phyloP scores from a whole-genome alignment of 352 stramenopile genomes.

The Pythium dissimile region DNA sequence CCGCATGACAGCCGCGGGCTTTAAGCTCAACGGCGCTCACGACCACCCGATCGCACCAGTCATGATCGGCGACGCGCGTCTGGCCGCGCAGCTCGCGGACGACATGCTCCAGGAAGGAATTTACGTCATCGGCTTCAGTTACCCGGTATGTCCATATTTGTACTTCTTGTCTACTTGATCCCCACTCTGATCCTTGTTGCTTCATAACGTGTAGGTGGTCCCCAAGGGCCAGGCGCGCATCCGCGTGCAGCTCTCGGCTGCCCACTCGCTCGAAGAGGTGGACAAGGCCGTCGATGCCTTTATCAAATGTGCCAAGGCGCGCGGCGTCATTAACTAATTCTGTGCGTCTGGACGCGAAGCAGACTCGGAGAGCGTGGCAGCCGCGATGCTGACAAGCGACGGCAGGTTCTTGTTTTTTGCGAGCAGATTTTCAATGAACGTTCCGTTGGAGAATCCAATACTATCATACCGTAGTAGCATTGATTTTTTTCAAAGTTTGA shows the following conservation, averaged over 20 bases:
- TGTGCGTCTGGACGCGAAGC: too few species aligned
- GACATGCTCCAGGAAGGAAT: constrained; percentile 92
- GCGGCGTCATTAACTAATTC: constrained; percentile 50
- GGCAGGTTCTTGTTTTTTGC: constrained; percentile 48
- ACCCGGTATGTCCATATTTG: constrained; percentile 85
- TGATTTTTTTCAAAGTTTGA: too few species aligned
- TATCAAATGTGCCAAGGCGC: constrained; percentile 86
- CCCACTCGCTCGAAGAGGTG: constrained; percentile 90
- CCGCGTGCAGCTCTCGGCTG: constrained; percentile 89
- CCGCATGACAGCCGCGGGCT: constrained; percentile 87
- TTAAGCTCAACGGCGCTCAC: constrained; percentile 83
- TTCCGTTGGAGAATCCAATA: constrained; percentile 44
- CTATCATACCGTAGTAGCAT: constrained; percentile 23
- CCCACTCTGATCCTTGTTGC: background rate
- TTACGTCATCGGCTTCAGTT: constrained; percentile 95
- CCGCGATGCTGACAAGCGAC: constrained; percentile 47
- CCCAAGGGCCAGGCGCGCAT: constrained; percentile 91
- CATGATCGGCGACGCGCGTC: constrained; percentile 90
- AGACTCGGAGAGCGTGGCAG: too few species aligned
- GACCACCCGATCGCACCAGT: constrained; percentile 90
- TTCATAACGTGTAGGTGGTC: constrained; percentile 57
- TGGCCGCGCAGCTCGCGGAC: constrained; percentile 88
- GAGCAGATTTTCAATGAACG: constrained; percentile 37
- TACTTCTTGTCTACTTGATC: too few species aligned
- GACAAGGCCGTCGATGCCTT: constrained; percentile 91